phyloP scores from a whole-genome alignment of 495 filamentous ascomycete species.

The Cryomyces antarcticus region DNA sequence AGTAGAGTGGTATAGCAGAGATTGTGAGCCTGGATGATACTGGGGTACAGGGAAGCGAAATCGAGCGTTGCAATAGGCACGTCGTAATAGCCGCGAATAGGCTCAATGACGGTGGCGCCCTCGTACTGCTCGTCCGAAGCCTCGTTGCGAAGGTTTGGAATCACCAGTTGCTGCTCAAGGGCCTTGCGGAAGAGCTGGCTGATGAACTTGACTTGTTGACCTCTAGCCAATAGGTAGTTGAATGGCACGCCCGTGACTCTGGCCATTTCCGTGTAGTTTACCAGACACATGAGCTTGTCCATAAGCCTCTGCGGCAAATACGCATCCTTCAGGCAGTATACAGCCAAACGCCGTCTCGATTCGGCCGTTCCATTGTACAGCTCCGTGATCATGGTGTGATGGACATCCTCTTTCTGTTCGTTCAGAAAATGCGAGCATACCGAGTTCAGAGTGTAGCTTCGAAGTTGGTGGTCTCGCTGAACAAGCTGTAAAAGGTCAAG shows the following conservation, averaged over 20 bases:
- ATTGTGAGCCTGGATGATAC: conserved; percentile 97
- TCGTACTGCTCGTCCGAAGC: conserved; percentile 68
- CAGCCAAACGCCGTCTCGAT: conserved; percentile 68
- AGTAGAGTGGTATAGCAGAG: conserved; percentile 93
- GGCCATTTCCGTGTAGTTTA: conserved; percentile 99
- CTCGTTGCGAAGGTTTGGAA: conserved; percentile 56
- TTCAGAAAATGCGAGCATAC: conserved; percentile 92
- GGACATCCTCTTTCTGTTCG: conserved; percentile 97
- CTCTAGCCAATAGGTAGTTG: conserved; percentile 77
- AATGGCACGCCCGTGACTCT: conserved; percentile 98
- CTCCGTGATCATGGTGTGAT: conserved; percentile 98
- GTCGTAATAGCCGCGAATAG: conserved; percentile 74
- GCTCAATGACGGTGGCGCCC: conserved; percentile 96
- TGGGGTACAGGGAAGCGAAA: conserved; percentile 96
- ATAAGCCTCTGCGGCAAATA: conserved; percentile 86
- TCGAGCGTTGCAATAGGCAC: conserved; percentile 93
- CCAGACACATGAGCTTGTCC: conserved; percentile 92
- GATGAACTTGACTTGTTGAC: conserved; percentile 95
- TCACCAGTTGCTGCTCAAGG: conserved; percentile 74
- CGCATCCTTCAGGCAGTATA: conserved; percentile 97
- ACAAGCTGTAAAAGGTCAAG: conserved; percentile 84
- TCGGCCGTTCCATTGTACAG: conserved; percentile 88
- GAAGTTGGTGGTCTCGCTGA: conserved; percentile 80
- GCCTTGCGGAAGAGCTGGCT: conserved; percentile 95
- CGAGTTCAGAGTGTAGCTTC: conserved; percentile 94